These are phyloP conservation scores for Kuraishia capsulata DNA, from an alignment of 805 yeast genomes.

Conservation along the genomic window DNA sequence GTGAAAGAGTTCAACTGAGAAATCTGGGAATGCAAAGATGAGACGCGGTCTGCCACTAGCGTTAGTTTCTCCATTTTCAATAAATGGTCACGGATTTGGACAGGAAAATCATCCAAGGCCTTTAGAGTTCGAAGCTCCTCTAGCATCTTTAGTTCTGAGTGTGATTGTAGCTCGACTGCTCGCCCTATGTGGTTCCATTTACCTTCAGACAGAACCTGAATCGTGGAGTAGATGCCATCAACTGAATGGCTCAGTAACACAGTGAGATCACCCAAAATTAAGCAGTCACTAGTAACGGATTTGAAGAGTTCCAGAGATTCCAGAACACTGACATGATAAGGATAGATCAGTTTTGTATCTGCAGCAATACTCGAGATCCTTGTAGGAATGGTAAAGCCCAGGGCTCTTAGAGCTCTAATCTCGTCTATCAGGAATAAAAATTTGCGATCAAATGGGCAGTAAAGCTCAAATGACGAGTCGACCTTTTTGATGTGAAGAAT, in stretches of 20 bases:
- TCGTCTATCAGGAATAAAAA: slow-evolving; percentile 39
- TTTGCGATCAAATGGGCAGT: slow-evolving; percentile 43
- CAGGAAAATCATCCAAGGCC: slow-evolving; percentile 22
- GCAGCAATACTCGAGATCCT: slow-evolving; percentile 31
- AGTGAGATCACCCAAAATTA: slow-evolving; percentile 2
- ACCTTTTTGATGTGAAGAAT: background rate
- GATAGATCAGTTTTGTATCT: slow-evolving; percentile 27
- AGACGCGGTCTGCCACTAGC: slow-evolving; percentile 17
- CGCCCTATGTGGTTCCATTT: slow-evolving; percentile 47
- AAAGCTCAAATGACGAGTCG: slow-evolving; percentile 14
- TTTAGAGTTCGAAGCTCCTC: slow-evolving; percentile 21
- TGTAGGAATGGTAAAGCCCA: slow-evolving; percentile 53
- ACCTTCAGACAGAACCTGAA: slow-evolving; percentile 26
- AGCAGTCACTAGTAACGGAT: slow-evolving; percentile 18
- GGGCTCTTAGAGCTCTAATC: slow-evolving; percentile 35
- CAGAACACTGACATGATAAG: slow-evolving; percentile 42
- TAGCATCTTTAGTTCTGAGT: slow-evolving; percentile 13
- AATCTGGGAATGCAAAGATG: slow-evolving; percentile 8
- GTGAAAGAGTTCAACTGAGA: slow-evolving; percentile 19
- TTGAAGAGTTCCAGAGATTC: slow-evolving; percentile 41
- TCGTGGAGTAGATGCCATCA: slow-evolving; percentile 18
- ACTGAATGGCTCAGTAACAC: slow-evolving; percentile 5
- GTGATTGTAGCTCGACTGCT: slow-evolving; percentile 35
- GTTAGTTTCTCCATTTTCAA: slow-evolving; percentile 19
- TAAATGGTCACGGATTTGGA: slow-evolving; percentile 18